Evolutionary conservation across 2,329 filamentous ascomycete species (phyloP).

Genomic region (Phyllosticta citrichinensis): DNA sequence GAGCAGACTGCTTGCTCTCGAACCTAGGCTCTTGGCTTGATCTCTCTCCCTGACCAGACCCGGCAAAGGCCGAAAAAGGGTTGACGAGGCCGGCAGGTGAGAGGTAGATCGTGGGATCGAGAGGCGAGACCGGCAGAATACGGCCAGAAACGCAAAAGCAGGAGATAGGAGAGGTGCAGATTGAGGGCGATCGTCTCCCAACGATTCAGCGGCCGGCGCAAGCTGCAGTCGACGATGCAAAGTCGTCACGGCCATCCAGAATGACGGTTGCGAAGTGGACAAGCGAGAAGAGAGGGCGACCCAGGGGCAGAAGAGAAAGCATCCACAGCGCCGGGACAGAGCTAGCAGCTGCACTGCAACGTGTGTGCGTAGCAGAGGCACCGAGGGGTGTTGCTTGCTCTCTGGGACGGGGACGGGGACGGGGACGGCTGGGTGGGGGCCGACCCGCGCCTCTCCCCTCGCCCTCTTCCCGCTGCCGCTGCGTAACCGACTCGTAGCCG

Average conservation of each 20-base stretch:
- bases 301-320: not conserved
- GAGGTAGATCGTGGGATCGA: not conserved
- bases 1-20: not conserved
- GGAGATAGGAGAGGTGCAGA: not conserved
- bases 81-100: not conserved
- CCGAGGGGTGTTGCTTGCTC: not conserved
- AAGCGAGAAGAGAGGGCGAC: not conserved
- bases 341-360: constrained; percentile 10
- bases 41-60: not conserved
- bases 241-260: not conserved
- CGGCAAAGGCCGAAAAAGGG: not conserved
- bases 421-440: constrained; percentile 5
- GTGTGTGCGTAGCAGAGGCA: constrained; percentile 10
- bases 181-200: not conserved
- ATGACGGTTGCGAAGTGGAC: not conserved
- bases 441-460: constrained; percentile 8
- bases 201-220: not conserved
- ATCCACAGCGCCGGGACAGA: not conserved
- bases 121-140: not conserved
- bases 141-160: not conserved
- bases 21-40: not conserved
- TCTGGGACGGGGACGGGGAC: not conserved
- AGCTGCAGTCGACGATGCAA: not conserved
- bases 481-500: constrained; percentile 2
- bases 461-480: not conserved